A percentile compares a stretch with the other conserved stretches of the same genome.
Evolutionary conservation across 345 rosid species (phyloP).

Genomic region (Eucalyptus decipiens): DNA sequence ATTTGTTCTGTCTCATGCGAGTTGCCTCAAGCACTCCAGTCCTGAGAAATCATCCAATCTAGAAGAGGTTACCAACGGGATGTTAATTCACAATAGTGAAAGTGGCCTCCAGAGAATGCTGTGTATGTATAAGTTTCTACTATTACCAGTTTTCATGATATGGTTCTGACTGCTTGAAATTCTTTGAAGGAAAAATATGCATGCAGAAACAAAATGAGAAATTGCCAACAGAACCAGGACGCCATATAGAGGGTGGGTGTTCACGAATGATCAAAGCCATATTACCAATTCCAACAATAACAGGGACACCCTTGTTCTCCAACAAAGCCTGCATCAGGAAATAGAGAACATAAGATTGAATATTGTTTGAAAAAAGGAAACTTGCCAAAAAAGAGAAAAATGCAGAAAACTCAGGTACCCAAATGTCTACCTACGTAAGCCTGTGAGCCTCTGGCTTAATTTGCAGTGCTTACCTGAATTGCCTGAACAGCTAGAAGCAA

Average conservation of each 20-base stretch:
- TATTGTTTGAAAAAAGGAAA: background rate
- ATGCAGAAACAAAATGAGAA: background rate
- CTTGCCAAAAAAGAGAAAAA: background rate
- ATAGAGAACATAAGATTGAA: background rate
- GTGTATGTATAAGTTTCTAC: background rate
- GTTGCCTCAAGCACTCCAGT: background rate
- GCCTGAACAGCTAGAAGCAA: slow-evolving; percentile 98
- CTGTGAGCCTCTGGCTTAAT: background rate
- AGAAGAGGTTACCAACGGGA: background rate
- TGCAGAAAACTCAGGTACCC: background rate
- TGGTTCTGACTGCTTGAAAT: background rate
- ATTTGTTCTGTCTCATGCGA: background rate
- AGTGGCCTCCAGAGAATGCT: background rate
- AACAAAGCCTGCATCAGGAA: slow-evolving; percentile 66
- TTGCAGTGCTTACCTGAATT: slow-evolving; percentile 60
- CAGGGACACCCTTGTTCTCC: slow-evolving; percentile 83
- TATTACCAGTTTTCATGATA: background rate
- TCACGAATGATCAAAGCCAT: background rate
- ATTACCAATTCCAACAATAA: slow-evolving; percentile 96
- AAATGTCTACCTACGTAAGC: background rate
- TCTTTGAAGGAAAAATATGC: background rate
- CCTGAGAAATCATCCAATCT: background rate
- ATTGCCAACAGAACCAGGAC: background rate
- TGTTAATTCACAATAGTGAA: background rate
- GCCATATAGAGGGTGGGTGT: background rate